Evolutionary conservation across 2,329 filamentous ascomycete species (phyloP).

Genomic region (Colletotrichum sublineola): DNA sequence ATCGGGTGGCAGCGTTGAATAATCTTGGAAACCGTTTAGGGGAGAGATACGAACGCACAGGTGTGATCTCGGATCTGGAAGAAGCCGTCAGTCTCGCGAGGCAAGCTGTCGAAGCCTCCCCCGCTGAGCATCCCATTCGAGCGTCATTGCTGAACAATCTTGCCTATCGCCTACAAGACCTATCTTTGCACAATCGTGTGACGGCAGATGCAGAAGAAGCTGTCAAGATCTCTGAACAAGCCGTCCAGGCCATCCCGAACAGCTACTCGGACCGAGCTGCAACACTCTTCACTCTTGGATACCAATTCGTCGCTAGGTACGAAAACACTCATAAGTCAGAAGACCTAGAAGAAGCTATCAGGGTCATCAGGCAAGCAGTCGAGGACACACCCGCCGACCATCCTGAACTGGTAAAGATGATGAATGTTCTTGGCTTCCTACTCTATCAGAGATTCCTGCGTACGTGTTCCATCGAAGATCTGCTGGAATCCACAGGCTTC

Average conservation of each 20-base stretch:
- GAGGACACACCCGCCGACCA: not conserved
- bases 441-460: not conserved
- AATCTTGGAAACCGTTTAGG: not conserved
- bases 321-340: no score
- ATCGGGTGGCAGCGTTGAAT: not conserved
- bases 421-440: not conserved
- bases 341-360: no score
- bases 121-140: no score
- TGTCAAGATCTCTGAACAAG: no score
- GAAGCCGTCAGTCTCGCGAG: not conserved
- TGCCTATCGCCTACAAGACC: no score
- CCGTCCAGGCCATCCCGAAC: no score
- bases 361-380: not conserved
- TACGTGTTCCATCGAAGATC: not conserved
- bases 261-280: no score
- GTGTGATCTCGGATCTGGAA: not conserved
- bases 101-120: not conserved
- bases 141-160: no score
- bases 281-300: no score
- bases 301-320: no score
- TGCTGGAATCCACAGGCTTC: not conserved
- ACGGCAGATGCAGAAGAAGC: no score
- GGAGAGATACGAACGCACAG: not conserved
- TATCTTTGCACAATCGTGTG: no score
- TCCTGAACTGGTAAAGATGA: not conserved